Base-by-base conservation (phyloP, 1,284 basidiomycete species). In the Marasmius oreades region DNA sequence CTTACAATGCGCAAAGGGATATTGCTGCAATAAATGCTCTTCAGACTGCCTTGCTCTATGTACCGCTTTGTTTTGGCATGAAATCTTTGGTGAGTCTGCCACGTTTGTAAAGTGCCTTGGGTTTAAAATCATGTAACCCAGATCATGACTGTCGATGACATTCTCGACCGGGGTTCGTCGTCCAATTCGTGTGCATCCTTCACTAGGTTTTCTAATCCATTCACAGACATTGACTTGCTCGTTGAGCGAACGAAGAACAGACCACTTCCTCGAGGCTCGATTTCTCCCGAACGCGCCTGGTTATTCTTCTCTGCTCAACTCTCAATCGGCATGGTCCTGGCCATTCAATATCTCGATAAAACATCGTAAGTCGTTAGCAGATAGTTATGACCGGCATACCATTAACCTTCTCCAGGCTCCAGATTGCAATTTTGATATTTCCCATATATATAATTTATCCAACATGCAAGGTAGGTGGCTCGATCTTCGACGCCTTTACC, bases 71-170 rank as follows among this genome's bases (percentile, higher is more conserved):
- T 55, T 69, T 67, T 53, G 69, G 69, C 2, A 62, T 71, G 26
- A 71, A 71, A 50, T 69, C 68, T 3, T 53, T 71, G 11, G 69
- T 70, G 46, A 56, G 64, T 62, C 12, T 10, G 3, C 22, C 52
- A 10, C 28, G 11, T 20, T 18, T 52, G 18, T 24, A 45, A 45
- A 45, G 2, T 3, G n/a, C n/a, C 12, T 2, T 5, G 36, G 22
- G 24, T 24, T 26, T 31, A 23, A 3, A 24, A 3, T n/a, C n/a
- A n/a, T n/a, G n/a, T n/a, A n/a, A n/a, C n/a, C n/a, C 46, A 70
- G 69, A 70, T 70, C 12, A 71, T 71, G 69, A 68, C 69, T 7
- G 69, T 71, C 31, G 69, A 71, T 55, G 69, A 71, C 52, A 60
- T 71, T 24, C 57, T 71, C 5, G 69, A 71, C 56, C 58, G 62